Evolutionary conservation across 2,329 filamentous ascomycete species (phyloP).

Genomic region (Incumbomyces lentus): DNA sequence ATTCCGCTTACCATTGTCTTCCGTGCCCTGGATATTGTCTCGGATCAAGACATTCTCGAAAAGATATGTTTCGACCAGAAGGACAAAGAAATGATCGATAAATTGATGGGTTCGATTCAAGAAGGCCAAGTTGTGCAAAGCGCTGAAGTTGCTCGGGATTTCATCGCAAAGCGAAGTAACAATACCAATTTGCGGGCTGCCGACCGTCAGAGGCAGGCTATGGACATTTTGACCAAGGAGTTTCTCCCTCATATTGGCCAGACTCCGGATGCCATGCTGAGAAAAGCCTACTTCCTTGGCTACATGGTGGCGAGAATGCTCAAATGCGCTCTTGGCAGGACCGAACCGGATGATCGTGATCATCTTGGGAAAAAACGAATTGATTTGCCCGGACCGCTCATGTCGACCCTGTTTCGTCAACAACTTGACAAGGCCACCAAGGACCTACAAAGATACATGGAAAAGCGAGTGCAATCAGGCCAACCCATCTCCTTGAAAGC

Average conservation of each 20-base stretch:
- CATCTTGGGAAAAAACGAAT: conserved; percentile 98
- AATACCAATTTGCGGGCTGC: conserved; percentile 60
- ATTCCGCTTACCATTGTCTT: conserved; percentile 94
- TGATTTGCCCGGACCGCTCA: conserved; percentile 83
- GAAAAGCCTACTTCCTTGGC: conserved; percentile 94
- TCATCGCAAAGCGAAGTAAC: conserved; percentile 83
- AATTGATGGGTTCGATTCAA: conserved; percentile 93
- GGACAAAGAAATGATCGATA: conserved; percentile 94
- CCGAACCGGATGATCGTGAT: conserved; percentile 93
- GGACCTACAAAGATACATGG: conserved; percentile 82
- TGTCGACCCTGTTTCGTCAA: conserved; percentile 91
- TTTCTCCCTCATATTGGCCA: conserved; percentile 94
- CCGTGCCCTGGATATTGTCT: conserved; percentile 87
- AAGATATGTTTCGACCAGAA: conserved; percentile 94
- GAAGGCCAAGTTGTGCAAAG: conserved; percentile 96
- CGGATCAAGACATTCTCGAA: conserved; percentile 94
- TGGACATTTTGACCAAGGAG: conserved; percentile 94
- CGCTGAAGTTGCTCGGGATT: conserved; percentile 85
- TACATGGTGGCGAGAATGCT: conserved; percentile 98
- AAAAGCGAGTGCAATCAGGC: conserved; percentile 81
- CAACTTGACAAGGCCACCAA: conserved; percentile 85
- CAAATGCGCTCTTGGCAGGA: conserved; percentile 82
- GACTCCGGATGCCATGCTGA: conserved; percentile 82
- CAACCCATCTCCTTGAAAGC: conserved; percentile 83
- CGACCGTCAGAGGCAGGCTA: conserved; percentile 82